Conservation (phyloP, 106 monocot genomes). For the Dioscorea zingiberensis region DNA sequence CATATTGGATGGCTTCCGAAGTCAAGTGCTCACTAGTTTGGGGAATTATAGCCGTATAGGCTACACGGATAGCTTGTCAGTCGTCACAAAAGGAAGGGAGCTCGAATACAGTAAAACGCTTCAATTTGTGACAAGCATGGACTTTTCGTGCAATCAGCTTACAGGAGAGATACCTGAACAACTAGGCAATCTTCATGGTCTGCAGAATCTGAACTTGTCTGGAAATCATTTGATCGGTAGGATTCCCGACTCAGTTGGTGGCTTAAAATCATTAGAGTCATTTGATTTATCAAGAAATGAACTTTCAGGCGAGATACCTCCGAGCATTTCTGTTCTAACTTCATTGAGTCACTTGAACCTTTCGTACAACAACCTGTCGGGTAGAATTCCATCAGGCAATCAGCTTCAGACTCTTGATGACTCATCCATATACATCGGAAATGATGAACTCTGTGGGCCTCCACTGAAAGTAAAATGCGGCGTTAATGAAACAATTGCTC, state of each 20-base stretch:
- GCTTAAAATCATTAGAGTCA: conserved; percentile 5
- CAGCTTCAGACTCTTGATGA: conserved; percentile 14
- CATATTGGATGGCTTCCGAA: too few relatives aligned
- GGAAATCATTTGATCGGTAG: conserved; percentile 11
- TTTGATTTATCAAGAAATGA: conserved; percentile 27
- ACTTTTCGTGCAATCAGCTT: conserved; percentile 10
- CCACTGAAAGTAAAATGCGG: not conserved
- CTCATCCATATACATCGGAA: conserved; percentile 22
- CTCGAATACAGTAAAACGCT: not conserved
- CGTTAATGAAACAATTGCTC: not conserved
- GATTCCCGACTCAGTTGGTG: conserved; percentile 15
- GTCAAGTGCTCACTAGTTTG: too few relatives aligned
- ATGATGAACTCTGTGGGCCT: conserved; percentile 23
- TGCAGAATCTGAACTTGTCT: conserved; percentile 22
- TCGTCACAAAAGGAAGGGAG: too few relatives aligned
- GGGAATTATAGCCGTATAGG: too few relatives aligned
- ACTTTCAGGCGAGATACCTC: conserved; percentile 23
- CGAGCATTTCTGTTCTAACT: conserved; percentile 4
- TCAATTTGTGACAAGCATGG: not conserved
- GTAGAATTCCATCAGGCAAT: conserved; percentile 20
- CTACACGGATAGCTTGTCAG: too few relatives aligned
- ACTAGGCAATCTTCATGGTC: not conserved
- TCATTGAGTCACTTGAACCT: conserved; percentile 23
- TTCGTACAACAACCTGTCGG: conserved; percentile 26
- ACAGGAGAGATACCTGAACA: conserved; percentile 8